Evolutionary conservation across 1,284 basidiomycete genomes (phyloP).

Genomic region (Fomitopsis schrenkii): DNA sequence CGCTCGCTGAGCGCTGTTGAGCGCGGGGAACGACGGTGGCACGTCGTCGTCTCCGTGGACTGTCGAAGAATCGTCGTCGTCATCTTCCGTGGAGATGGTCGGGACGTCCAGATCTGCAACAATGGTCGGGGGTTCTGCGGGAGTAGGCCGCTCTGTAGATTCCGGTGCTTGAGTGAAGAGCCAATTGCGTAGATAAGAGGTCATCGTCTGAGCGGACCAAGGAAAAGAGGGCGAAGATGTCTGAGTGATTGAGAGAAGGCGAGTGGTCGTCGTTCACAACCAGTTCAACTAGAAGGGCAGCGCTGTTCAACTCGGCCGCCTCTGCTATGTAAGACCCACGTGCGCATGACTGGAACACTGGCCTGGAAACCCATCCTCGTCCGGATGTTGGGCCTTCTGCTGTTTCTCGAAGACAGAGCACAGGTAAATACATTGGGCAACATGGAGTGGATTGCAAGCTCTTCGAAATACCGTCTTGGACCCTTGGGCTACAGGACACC

Average conservation of each 20-base stretch:
- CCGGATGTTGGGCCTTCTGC: too few relatives aligned
- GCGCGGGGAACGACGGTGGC: slow-evolving; percentile 82
- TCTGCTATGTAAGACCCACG: background rate
- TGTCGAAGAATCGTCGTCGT: slow-evolving; percentile 48
- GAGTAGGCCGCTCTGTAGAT: background rate
- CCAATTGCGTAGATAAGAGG: slow-evolving; percentile 29
- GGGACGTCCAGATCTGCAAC: background rate
- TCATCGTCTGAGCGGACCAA: slow-evolving; percentile 12
- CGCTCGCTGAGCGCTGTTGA: slow-evolving; percentile 76
- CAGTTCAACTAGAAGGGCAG: background rate
- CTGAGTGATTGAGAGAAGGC: background rate
- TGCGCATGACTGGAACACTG: background rate
- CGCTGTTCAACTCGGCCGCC: background rate
- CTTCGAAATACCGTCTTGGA: too few relatives aligned
- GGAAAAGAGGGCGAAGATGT: background rate
- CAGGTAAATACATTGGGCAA: too few relatives aligned
- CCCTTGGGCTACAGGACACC: too few relatives aligned
- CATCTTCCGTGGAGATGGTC: slow-evolving; percentile 24
- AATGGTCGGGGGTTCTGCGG: background rate
- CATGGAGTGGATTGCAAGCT: too few relatives aligned
- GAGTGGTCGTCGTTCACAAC: background rate
- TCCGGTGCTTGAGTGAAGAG: slow-evolving; percentile 17
- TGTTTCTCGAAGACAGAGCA: too few relatives aligned
- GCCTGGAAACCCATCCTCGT: too few relatives aligned
- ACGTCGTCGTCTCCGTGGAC: slow-evolving; percentile 52